These are phyloP conservation scores for Cladophialophora exuberans DNA, from an alignment of 2,329 filamentous ascomycete genomes.

Conservation along the genomic window DNA sequence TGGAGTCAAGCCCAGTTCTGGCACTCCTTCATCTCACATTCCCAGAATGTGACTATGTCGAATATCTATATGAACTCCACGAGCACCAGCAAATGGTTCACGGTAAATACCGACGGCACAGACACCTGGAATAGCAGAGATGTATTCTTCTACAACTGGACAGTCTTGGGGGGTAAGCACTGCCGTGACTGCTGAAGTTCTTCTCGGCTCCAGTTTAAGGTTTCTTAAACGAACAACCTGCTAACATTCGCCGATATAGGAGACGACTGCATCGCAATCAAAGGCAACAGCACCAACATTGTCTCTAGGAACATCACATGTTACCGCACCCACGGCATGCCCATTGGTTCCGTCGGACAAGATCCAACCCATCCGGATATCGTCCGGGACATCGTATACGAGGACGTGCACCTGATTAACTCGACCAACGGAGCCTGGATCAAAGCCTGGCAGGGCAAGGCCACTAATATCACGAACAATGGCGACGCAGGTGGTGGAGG, in stretches of 20 bases:
- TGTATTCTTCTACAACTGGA: slow-evolving; percentile 68
- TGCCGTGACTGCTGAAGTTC: too few species aligned
- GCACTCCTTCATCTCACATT: slow-evolving; percentile 70
- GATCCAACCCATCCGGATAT: slow-evolving; percentile 67
- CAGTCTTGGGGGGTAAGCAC: slow-evolving; percentile 43
- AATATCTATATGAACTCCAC: slow-evolving; percentile 63
- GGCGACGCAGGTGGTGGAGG: slow-evolving; percentile 67
- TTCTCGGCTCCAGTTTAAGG: not conserved
- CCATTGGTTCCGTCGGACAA: slow-evolving; percentile 72
- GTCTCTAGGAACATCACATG: slow-evolving; percentile 69
- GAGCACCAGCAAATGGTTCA: slow-evolving; percentile 56
- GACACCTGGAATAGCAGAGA: slow-evolving; percentile 59
- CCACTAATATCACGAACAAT: slow-evolving; percentile 60
- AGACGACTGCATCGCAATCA: slow-evolving; percentile 75
- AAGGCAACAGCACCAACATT: slow-evolving; percentile 71
- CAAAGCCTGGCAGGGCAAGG: slow-evolving; percentile 70
- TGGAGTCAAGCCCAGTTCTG: slow-evolving; percentile 65
- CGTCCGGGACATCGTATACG: slow-evolving; percentile 69
- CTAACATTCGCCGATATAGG: slow-evolving; percentile 54
- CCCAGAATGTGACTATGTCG: slow-evolving; percentile 65
- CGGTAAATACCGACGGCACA: slow-evolving; percentile 69
- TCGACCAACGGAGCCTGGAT: slow-evolving; percentile 69
- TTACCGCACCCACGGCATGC: slow-evolving; percentile 73
- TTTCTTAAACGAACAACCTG: not conserved
- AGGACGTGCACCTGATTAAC: slow-evolving; percentile 63